phyloP scores from a whole-genome alignment of 352 stramenopile species.

The Globisporangium paddicum region DNA sequence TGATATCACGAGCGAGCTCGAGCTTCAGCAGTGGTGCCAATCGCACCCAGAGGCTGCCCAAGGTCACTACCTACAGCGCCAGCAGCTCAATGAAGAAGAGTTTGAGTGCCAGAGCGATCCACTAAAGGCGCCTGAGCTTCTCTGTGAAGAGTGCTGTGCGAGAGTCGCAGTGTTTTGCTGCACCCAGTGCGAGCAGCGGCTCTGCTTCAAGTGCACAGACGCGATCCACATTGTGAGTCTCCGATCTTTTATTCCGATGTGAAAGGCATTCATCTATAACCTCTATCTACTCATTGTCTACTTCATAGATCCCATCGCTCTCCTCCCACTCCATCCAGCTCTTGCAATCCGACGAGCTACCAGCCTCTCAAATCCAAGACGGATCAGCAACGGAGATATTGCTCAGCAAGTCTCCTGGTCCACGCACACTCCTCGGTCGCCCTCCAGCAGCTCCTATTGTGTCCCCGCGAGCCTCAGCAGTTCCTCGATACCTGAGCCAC shows the following conservation, averaged over 20 bases:
- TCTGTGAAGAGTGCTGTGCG: constrained; percentile 56
- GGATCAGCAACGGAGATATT: not conserved
- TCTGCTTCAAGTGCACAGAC: constrained; percentile 65
- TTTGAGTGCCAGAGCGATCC: not conserved
- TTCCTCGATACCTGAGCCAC: not conserved
- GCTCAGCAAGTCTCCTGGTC: not conserved
- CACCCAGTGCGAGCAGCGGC: constrained; percentile 32
- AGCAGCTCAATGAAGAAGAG: not conserved
- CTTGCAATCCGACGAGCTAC: not conserved
- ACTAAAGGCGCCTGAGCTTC: not conserved
- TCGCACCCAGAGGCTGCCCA: not conserved
- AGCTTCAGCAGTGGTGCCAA: constrained; percentile 13
- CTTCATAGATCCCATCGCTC: constrained; percentile 38
- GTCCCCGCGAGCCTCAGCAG: constrained; percentile 2
- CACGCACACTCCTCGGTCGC: not conserved
- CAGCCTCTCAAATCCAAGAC: not conserved
- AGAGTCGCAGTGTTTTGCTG: constrained; percentile 27
- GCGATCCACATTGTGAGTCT: constrained; percentile 72
- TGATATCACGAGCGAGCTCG: constrained; percentile 14
- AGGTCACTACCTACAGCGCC: not conserved
- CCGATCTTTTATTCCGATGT: not conserved
- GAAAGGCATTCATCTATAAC: too few species aligned
- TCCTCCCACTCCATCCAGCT: constrained; percentile 29
- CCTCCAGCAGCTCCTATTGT: constrained; percentile 9
- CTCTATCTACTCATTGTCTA: not conserved